A percentile compares a stretch with the other conserved stretches of the same genome.
Conservation (phyloP, 106 monocot species). For the Allium fistulosum region DNA sequence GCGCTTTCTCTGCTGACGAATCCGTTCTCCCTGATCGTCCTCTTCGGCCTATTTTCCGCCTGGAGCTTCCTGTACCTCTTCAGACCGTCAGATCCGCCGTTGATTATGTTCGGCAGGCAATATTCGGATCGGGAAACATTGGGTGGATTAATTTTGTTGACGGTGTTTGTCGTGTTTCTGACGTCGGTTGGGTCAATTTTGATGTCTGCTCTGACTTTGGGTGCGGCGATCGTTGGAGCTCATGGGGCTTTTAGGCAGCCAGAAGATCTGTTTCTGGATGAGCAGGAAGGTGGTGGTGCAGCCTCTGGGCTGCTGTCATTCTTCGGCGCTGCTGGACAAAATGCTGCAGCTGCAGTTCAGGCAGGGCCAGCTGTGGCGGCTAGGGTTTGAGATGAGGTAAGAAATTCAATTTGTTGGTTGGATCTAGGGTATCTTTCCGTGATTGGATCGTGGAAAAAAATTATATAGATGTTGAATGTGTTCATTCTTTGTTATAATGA, state of each 20-base stretch:
- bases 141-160: slow-evolving; percentile 31
- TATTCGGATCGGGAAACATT: slow-evolving; percentile 72
- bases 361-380: slow-evolving; percentile 9
- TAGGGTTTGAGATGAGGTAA: slow-evolving; percentile 14
- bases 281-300: slow-evolving; percentile 34
- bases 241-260: slow-evolving; percentile 62
- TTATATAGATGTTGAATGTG: no score
- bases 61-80: slow-evolving; percentile 84
- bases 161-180: slow-evolving; percentile 44
- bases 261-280: slow-evolving; percentile 78
- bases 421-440: background rate
- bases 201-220: slow-evolving; percentile 47
- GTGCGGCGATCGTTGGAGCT: slow-evolving; percentile 34
- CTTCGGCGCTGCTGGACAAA: slow-evolving; percentile 25
- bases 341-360: slow-evolving; percentile 1
- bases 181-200: slow-evolving; percentile 64
- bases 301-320: slow-evolving; percentile 44
- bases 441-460: no score
- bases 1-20: slow-evolving; percentile 36
- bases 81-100: slow-evolving; percentile 52
- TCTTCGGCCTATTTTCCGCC: slow-evolving; percentile 53
- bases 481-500: no score
- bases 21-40: slow-evolving; percentile 49
- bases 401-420: no score
- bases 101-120: slow-evolving; percentile 56